Conservation (phyloP, 495 filamentous ascomycete genomes). For the Aspergillus conjunctus region DNA sequence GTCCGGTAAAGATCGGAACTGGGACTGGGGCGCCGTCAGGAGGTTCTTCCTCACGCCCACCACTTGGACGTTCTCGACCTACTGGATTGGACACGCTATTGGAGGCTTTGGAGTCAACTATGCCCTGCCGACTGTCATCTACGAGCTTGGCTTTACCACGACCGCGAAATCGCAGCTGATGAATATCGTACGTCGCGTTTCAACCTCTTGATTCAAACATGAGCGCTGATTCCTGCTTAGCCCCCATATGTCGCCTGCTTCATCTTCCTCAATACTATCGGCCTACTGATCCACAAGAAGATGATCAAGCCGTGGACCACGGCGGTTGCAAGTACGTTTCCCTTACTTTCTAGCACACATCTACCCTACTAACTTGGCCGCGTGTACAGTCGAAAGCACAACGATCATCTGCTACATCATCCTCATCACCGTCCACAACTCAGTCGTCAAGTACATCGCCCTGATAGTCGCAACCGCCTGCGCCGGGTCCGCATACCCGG, state of each 20-base stretch:
- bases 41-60: slow-evolving; percentile 36
- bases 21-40: slow-evolving; percentile 32
- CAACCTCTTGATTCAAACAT: neutral
- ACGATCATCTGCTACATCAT: slow-evolving; percentile 50
- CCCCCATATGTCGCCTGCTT: slow-evolving; percentile 44
- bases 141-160: slow-evolving; percentile 44
- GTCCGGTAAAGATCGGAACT: slow-evolving; percentile 31
- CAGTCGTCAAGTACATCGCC: slow-evolving; percentile 42
- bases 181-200: slow-evolving; percentile 42
- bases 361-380: slow-evolving; percentile 13
- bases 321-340: slow-evolving; percentile 38
- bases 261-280: slow-evolving; percentile 41
- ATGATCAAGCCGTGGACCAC: slow-evolving; percentile 43
- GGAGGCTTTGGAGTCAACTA: slow-evolving; percentile 46
- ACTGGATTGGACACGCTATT: slow-evolving; percentile 47
- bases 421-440: slow-evolving; percentile 41
- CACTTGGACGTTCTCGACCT: slow-evolving; percentile 38
- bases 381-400: slow-evolving; percentile 37
- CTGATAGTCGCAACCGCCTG: slow-evolving; percentile 44
- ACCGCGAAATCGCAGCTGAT: slow-evolving; percentile 45
- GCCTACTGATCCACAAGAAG: slow-evolving; percentile 38
- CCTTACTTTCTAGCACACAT: neutral
- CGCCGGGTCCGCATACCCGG: slow-evolving; percentile 44
- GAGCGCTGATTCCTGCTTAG: slow-evolving; percentile 13
- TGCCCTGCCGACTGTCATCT: slow-evolving; percentile 47